Evolutionary conservation across 2,329 filamentous ascomycete species (phyloP), one percentile per base, ranked within the genome.

Genomic region (Curvularia verruculosa): DNA sequence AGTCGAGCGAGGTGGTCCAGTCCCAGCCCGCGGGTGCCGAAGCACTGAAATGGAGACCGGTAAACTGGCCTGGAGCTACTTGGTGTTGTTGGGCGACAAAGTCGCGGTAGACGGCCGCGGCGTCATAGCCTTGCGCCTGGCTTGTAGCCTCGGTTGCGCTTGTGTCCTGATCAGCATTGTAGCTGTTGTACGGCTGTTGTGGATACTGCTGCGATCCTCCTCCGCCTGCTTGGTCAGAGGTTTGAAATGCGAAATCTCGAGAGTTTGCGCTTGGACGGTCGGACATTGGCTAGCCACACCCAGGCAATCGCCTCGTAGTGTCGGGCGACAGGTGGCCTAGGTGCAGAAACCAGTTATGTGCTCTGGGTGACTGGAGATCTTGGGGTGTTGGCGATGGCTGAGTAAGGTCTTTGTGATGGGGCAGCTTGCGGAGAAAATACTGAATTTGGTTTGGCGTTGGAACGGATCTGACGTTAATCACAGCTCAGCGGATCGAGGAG

Each of bases 1-100:
- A 73, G 56, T 75, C 73, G 48, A 75, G 61, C 7, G 74, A 62
- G 40, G 65, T 67, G 29, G 73, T 70, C 77, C 76, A 79, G 62
- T 77, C 75, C 75, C 76, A 78, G 44, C 65, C 63, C 52, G 72
- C 28, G 23, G 69, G 64, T 31, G 62, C 69, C 9, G 68, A 60
- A 12, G 67, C 53, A 46, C 56, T 64, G 65, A 69, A 71, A 56
- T 59, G 60, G 47, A 61, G 57, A 54, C 52, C 53, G 48, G n/a
- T n/a, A 21, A 66, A 67, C 18, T 63, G 67, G 5, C 48, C 58
- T 24, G 61, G 48, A 28, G 56, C 49, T 50, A 67, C 63, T 23
- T 66, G 61, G 36, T 56, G 58, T 21, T 67, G 67, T 41, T 64
- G 64, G 13, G 58, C 54, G 51, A 40, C 54, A 45, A 64, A 68